Base-by-base conservation (phyloP, 129 eudicot genomes). In the Saussurea involucrata region DNA sequence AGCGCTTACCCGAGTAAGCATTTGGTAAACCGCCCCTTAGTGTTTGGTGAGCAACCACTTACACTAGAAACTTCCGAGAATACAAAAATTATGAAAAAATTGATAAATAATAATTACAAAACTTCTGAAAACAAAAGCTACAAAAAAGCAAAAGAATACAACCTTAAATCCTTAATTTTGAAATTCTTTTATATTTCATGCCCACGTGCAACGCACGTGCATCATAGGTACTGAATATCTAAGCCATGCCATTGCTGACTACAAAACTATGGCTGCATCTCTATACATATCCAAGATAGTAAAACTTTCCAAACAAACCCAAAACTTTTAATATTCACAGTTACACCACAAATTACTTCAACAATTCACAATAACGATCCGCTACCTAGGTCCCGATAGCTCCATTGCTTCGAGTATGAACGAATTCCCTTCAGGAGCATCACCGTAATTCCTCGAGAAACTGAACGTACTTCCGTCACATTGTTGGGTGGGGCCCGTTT, bases 311-410 rank as follows among this genome's bases (percentile, higher is more conserved):
- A 66, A 72, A 74, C 29, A 73, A 74, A 5, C 75, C 75, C 25
- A 32, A 63, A 70, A 67, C 71, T 61, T 81, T 9, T 22, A 67
- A 67, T 73, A 80, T 68, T 69, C 81, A 82, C 85, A 82, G 13
- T 8, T 79, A 63, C 83, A 61, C 49, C 64, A 18, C 53, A 46
- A 53, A 64, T 2, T 66, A 73, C 40, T 46, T 11, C 33, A 49
- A 0, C 7, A 11, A 28, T 21, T 28, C 10, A 5, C 58, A 63
- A 29, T 46, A 66, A 53, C 24, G 49, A 71, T 42, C 53, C 3
- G 24, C 81, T 78, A 86, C 73, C 98, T 72, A 15, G 98, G 98
- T 55, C 98, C 98, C 1, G 98, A 94, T 21, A 94, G 90, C 87
- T 92, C 96, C 80, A 92, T 90, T n/a, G 92, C 91, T 77, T 92